These are phyloP conservation scores for Pythium graminicola DNA, from an alignment of 352 stramenopile species.

Conservation along the genomic window DNA sequence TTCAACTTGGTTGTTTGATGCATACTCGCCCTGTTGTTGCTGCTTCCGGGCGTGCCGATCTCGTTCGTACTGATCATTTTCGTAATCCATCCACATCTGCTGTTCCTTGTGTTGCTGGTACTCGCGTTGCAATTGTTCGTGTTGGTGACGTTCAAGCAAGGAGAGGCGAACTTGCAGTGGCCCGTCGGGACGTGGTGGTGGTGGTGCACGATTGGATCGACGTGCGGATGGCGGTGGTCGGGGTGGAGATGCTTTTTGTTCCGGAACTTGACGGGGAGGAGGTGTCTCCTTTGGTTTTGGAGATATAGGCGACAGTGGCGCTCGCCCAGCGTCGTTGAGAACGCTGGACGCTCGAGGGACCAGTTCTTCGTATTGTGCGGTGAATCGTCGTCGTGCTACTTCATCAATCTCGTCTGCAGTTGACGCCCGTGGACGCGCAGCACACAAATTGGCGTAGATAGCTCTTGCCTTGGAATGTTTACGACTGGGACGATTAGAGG, in stretches of 20 bases:
- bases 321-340: slow-evolving; percentile 6
- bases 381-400: not conserved
- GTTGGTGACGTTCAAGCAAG: slow-evolving; percentile 8
- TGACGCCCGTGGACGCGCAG: not conserved
- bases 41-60: not conserved
- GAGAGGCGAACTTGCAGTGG: slow-evolving; percentile 8
- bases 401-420: not conserved
- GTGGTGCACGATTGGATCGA: not conserved
- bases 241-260: too few relatives aligned
- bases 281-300: too few relatives aligned
- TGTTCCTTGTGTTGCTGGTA: slow-evolving; percentile 1
- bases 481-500: too few relatives aligned
- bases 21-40: not conserved
- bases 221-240: not conserved
- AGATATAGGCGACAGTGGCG: too few relatives aligned
- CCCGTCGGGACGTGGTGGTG: slow-evolving; percentile 1
- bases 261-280: too few relatives aligned
- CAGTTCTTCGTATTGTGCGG: slow-evolving; percentile 7
- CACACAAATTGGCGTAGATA: not conserved
- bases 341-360: not conserved
- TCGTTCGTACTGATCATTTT: slow-evolving; percentile 1
- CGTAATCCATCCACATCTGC: slow-evolving; percentile 1
- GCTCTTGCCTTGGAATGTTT: not conserved
- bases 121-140: slow-evolving; percentile 5
- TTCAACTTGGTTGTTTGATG: not conserved